These are phyloP conservation scores for Stramenopiles sp. DNA, from an alignment of 352 stramenopile species.

Conservation along the genomic window DNA sequence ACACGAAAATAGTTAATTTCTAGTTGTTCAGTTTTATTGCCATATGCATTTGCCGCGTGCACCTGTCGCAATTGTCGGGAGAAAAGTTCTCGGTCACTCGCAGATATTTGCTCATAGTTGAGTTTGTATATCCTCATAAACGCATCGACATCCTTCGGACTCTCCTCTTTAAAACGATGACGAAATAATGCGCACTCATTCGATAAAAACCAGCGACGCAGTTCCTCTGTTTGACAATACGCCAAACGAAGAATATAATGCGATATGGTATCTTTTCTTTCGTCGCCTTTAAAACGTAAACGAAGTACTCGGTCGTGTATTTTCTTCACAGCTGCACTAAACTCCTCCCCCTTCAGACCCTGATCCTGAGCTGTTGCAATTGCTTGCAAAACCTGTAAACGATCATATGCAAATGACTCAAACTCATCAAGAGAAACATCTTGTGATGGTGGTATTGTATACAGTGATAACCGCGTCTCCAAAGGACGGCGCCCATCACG, in stretches of 20 bases:
- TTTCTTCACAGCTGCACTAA: too few relatives aligned
- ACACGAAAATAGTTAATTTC: constrained; percentile 43
- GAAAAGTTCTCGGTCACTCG: neutral
- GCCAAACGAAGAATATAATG: constrained; percentile 89
- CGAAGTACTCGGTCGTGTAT: too few relatives aligned
- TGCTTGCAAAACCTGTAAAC: too few relatives aligned
- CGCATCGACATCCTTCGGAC: neutral
- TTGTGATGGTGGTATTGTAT: too few relatives aligned
- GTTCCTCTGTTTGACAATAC: constrained; percentile 84
- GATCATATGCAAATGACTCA: too few relatives aligned
- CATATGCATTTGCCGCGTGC: neutral
- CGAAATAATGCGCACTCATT: constrained; percentile 72
- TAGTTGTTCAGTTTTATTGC: constrained; percentile 1
- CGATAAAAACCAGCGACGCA: constrained; percentile 78
- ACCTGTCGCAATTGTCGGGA: neutral
- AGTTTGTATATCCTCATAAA: constrained; percentile 3
- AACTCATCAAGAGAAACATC: too few relatives aligned
- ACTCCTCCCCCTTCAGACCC: too few relatives aligned
- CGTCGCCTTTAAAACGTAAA: too few relatives aligned
- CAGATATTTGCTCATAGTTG: neutral
- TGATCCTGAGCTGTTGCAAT: too few relatives aligned
- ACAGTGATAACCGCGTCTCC: too few relatives aligned
- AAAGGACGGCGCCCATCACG: too few relatives aligned
- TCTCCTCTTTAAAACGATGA: neutral
- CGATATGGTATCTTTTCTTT: constrained; percentile 68